phyloP scores from a whole-genome alignment of 768 basidiomycete species.

The Leucocoprinus birnbaumii region DNA sequence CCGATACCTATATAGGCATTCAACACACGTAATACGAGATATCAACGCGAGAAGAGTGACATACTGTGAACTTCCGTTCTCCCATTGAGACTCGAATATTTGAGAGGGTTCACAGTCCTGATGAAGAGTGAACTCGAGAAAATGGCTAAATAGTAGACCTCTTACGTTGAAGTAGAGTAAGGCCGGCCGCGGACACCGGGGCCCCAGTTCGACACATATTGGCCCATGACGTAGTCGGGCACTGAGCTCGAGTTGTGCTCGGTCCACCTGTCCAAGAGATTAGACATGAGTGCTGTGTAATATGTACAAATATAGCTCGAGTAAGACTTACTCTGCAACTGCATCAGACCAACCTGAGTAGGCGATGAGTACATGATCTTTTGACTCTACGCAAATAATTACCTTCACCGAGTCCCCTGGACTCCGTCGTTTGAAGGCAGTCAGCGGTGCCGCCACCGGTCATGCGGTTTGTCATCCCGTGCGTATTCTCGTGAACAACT shows the following conservation, averaged over 20 bases:
- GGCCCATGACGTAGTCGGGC: slow-evolving; percentile 32
- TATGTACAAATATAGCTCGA: not conserved
- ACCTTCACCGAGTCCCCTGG: slow-evolving; percentile 52
- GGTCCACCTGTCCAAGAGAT: slow-evolving; percentile 20
- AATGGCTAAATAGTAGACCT: not conserved
- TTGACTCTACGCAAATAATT: not conserved
- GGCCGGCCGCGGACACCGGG: slow-evolving; percentile 47
- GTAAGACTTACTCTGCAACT: slow-evolving; percentile 24
- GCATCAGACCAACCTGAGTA: slow-evolving; percentile 38
- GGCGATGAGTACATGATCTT: not conserved
- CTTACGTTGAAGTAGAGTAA: slow-evolving; percentile 42
- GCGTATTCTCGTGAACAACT: slow-evolving; percentile 37
- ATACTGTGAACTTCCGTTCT: not conserved
- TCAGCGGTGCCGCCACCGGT: slow-evolving; percentile 47
- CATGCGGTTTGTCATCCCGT: slow-evolving; percentile 41
- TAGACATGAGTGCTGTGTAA: slow-evolving; percentile 28
- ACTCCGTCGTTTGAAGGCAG: slow-evolving; percentile 49
- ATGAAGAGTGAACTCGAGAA: too few species aligned
- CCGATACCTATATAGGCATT: slow-evolving; percentile 34
- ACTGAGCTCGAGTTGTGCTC: slow-evolving; percentile 28
- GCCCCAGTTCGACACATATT: slow-evolving; percentile 42
- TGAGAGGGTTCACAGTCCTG: slow-evolving; percentile 8
- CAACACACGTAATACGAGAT: not conserved
- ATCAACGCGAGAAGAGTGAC: too few species aligned
- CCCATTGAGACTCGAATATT: slow-evolving; percentile 7